Evolutionary conservation across 306 rosid genomes (phyloP), one percentile per base, ranked within the genome.

Genomic region (Pyrus communis): DNA sequence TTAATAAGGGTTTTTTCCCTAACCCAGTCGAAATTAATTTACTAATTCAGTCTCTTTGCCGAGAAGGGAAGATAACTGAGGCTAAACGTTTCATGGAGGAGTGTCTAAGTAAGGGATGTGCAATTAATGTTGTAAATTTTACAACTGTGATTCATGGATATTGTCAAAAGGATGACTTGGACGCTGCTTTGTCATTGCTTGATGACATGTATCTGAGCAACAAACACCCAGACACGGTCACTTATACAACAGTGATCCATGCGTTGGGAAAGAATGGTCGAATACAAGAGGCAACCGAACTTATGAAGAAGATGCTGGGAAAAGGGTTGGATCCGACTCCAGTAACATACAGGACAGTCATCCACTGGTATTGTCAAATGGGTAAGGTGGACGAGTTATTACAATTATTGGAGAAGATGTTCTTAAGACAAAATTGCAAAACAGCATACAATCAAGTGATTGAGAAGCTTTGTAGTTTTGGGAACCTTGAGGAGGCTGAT

Each of bases 161-260:
- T 78, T 92, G 98, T 79, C 84, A 83, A 86, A 89, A 74, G 25
- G 91, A 81, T 83, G 91, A 90, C 78, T 76, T 92, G 83, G 97
- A 86, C 59, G 85, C 88, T 66, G 98, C 96, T 60, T 62, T 90
- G 54, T 92, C 97, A 3, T 70, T 92, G 88, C 87, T 89, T 67
- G 96, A 92, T 38, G 98, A 90, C 84, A 95, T 89, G 93, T 88
- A 92, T 84, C 91, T 92, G 67, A 83, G 89, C 83, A 89, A 88
- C 84, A 92, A 88, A 83, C 93, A 92, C 70, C 98, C 98, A 61
- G 96, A 89, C 80, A 83, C 82, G 3, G 77, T 95, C 83, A 95
- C 96, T 18, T 92, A 90, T 58, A 95, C 97, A 21, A 19, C 96
- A 55, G 76, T 95, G 77, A 85, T 95, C 77, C 88, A 89, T 76